phyloP scores from a whole-genome alignment of 441 rosid species.

The Syzygium syzygioides region DNA sequence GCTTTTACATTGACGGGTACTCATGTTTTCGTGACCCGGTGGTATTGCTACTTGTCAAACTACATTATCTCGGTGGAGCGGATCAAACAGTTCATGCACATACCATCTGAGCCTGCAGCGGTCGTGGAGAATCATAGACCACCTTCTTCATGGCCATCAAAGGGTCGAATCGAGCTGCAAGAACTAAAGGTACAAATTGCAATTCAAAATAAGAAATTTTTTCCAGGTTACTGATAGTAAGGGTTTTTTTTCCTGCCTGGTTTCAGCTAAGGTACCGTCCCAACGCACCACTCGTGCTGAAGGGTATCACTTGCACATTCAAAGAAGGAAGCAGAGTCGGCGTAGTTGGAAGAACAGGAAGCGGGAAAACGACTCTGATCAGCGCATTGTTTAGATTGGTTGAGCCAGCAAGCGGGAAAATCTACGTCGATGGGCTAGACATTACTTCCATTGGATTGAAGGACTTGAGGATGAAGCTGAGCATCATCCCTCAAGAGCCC shows the following conservation, averaged over 20 bases:
- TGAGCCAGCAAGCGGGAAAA: background rate
- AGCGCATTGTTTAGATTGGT: constrained; percentile 31
- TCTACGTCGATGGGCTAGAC: background rate
- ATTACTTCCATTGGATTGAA: background rate
- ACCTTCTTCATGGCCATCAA: constrained; percentile 34
- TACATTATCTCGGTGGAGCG: constrained; percentile 73
- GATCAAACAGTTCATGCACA: constrained; percentile 81
- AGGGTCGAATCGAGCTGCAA: constrained; percentile 70
- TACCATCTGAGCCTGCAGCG: constrained; percentile 69
- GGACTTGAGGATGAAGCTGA: background rate
- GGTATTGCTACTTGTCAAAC: constrained; percentile 74
- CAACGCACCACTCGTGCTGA: background rate
- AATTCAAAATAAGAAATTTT: background rate
- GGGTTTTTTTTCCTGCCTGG: background rate
- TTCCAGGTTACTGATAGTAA: background rate
- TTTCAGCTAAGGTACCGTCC: background rate
- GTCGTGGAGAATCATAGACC: constrained; percentile 61
- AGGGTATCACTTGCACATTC: background rate
- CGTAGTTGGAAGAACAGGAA: background rate
- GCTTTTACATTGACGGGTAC: constrained; percentile 59
- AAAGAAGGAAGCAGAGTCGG: background rate
- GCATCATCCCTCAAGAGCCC: constrained; percentile 3
- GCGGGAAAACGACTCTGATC: constrained; percentile 46
- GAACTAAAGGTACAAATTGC: constrained; percentile 53
- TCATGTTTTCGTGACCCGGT: constrained; percentile 55